These are phyloP conservation scores for Chamaenerion angustifolium DNA, from an alignment of 345 rosid genomes.

Conservation along the genomic window DNA sequence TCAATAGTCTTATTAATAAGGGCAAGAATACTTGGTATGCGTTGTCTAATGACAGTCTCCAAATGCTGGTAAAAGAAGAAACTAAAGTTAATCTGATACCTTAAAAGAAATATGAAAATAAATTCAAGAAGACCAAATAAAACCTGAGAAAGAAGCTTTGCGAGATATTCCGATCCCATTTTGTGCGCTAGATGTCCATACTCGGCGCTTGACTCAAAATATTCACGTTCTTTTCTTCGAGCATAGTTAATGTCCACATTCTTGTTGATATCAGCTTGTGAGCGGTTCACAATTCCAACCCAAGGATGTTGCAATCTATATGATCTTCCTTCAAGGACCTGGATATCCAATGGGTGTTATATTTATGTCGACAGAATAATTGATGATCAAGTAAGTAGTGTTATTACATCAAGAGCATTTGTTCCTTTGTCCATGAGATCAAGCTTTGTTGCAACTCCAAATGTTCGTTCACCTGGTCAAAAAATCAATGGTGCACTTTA, in stretches of 20 bases:
- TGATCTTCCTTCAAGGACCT: conserved; percentile 95
- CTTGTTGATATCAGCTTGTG: conserved; percentile 97
- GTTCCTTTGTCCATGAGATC: conserved; percentile 99
- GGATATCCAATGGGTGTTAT: conserved; percentile 11
- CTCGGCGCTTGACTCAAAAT: conserved; percentile 95
- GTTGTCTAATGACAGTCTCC: conserved; percentile 86
- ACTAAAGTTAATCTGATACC: not conserved
- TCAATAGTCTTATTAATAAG: conserved; percentile 90
- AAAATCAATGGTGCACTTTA: conserved; percentile 5
- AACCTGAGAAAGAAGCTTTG: conserved; percentile 85
- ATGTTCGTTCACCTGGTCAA: conserved; percentile 80
- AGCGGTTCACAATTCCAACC: conserved; percentile 99
- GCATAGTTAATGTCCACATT: conserved; percentile 91
- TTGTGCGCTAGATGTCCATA: conserved; percentile 86
- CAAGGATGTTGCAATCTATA: conserved; percentile 97
- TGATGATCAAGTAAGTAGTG: conserved; percentile 5
- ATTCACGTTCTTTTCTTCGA: conserved; percentile 83
- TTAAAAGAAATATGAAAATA: not conserved
- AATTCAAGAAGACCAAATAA: conserved; percentile 2
- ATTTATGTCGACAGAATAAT: not conserved
- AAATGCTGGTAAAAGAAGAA: conserved; percentile 45
- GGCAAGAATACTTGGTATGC: conserved; percentile 93
- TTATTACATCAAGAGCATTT: conserved; percentile 68
- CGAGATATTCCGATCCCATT: conserved; percentile 98
- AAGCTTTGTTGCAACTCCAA: conserved; percentile 94